Evolutionary conservation across 306 rosid species (phyloP), one percentile per base, ranked within the genome.

Genomic region (Lathyrus aphaca): DNA sequence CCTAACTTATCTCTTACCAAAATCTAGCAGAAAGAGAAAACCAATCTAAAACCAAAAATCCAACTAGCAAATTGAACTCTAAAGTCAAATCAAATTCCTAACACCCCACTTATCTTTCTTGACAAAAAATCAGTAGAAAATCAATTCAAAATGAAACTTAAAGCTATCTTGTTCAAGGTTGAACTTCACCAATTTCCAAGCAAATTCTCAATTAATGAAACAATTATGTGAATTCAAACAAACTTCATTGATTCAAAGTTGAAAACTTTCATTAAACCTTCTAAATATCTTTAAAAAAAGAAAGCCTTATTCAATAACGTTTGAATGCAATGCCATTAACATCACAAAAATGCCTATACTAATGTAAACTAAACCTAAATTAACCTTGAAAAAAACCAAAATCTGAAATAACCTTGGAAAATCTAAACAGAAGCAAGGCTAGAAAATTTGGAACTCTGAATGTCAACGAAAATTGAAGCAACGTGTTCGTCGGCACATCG

Each of bases 191-290:
- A 74, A 49, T 35, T 77, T 29, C 68, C 14, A 65, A 65, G 68
- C 68, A 77, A 81, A 42, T 42, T 60, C 79, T 57, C 30, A 57
- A 64, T 64, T 16, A 19, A 62, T 23, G 8, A 4, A n/a, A n/a
- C 38, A 68, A 86, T n/a, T n/a, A n/a, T n/a, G 45, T 84, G 65
- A 51, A 15, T 70, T 66, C 74, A 15, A 21, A 57, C 70, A 67
- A 70, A 30, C 10, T 5, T 54, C 75, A 68, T 86, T 89, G 89
- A 75, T 87, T 51, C 14, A 48, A 68, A 75, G 45, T 43, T 37
- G 15, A 61, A 53, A 46, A 50, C 0, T 30, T 64, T 13, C 21
- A 8, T 32, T 35, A 82, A 64, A 63, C 46, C 61, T 12, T 6
- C 19, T 40, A 39, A 39, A 18, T 49, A 49, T 49, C 16, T 49